Evolutionary conservation across 192 early-diverging fungal genomes (phyloP), one percentile per base, ranked within the genome.

Genomic region (Rhizophlyctis rosea): DNA sequence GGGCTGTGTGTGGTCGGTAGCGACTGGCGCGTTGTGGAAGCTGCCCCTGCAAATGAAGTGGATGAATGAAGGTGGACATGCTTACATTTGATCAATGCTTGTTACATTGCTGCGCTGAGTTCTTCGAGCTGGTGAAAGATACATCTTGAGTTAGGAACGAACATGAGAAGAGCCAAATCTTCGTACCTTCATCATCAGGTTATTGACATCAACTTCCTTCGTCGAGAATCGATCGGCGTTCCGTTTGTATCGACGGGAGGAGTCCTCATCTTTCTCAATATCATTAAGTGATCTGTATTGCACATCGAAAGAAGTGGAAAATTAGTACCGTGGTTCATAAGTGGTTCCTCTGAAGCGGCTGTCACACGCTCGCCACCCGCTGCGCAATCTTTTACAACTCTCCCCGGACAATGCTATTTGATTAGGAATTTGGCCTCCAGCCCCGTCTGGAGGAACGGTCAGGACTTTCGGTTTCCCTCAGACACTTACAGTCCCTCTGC

Each of bases 21-120:
- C n/a, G n/a, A 13, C 39, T 44, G 39, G 9, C 9, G 67, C 52
- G 24, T 39, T 31, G 32, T 61, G 67, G 32, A 68, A 68, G 32
- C 44, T 25, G 24, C 59, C 52, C 65, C 65, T 67, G 24, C 11
- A 53, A 25, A 11, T 13, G 62, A 21, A 28, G 4, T 24, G 28
- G 11, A 28, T 33, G 4, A 3, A 18, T 39, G 11, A 29, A 13
- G 23, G 28, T 11, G 34, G 18, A 54, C 29, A 2, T 29, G 3
- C 14, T 21, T 28, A n/a, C 18, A 55, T 5, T 16, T 13, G n/a
- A 25, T 49, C 32, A 3, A 47, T 49, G 9, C 14, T 21, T 5
- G 50, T 67, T 33, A 67, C 67, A 68, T 68, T 21, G 67, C 59
- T 56, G 61, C 55, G 50, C 67, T 68, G 27, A 68, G 53, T 31